These are phyloP conservation scores for Endocalyx cinctus DNA, from an alignment of 2,329 filamentous ascomycete species.

Conservation along the genomic window DNA sequence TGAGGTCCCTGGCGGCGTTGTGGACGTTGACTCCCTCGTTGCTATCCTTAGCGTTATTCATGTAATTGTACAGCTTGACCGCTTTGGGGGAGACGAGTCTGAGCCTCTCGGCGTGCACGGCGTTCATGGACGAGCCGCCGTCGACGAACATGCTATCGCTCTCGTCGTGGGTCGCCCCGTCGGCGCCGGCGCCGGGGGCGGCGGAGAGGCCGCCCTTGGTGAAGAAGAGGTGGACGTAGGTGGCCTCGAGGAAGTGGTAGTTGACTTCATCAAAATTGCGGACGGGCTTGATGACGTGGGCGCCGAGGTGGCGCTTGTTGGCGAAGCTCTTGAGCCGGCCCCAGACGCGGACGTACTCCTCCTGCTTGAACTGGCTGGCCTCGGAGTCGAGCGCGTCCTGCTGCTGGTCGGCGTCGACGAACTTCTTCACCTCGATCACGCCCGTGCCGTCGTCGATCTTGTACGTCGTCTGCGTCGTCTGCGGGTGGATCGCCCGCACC, in stretches of 20 bases:
- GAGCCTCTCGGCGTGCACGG: slow-evolving; percentile 42
- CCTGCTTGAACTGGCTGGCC: slow-evolving; percentile 55
- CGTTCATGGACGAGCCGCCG: slow-evolving; percentile 34
- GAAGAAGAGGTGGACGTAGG: slow-evolving; percentile 81
- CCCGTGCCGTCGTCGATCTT: slow-evolving; percentile 94
- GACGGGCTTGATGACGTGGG: slow-evolving; percentile 75
- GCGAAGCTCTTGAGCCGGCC: slow-evolving; percentile 81
- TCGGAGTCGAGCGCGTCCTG: slow-evolving; percentile 41
- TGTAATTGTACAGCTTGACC: slow-evolving; percentile 65
- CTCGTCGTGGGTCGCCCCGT: slow-evolving; percentile 32
- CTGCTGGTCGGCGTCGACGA: slow-evolving; percentile 63
- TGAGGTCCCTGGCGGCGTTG: slow-evolving; percentile 62
- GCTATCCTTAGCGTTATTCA: slow-evolving; percentile 63
- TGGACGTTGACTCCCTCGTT: slow-evolving; percentile 84
- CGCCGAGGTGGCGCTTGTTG: slow-evolving; percentile 75
- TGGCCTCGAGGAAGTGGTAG: slow-evolving; percentile 87
- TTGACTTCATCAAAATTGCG: slow-evolving; percentile 87
- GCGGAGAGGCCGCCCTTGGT: slow-evolving; percentile 55
- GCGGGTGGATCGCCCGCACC: slow-evolving; percentile 79
- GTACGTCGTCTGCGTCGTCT: slow-evolving; percentile 88
- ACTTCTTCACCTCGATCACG: slow-evolving; percentile 84
- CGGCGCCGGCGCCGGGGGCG: slow-evolving; percentile 29
- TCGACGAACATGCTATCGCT: slow-evolving; percentile 55
- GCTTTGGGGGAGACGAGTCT: slow-evolving; percentile 45
- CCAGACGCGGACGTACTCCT: slow-evolving; percentile 80